Percentiles rank a stretch among this genome's conserved stretches.
These are phyloP conservation scores for Pholiota adiposa DNA, from an alignment of 1,284 basidiomycete genomes.

Conservation along the genomic window DNA sequence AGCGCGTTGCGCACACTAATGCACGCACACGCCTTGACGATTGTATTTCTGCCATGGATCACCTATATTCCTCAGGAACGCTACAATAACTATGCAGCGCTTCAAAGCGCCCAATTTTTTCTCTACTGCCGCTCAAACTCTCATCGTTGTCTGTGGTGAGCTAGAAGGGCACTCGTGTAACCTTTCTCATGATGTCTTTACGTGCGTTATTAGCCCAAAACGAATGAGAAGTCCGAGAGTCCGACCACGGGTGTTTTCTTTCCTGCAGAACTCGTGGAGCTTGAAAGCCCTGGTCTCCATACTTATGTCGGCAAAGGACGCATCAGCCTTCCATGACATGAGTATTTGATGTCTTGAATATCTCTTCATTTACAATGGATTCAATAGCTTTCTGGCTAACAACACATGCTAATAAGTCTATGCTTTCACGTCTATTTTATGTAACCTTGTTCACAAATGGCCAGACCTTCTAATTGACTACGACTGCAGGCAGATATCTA, in stretches of 20 bases:
- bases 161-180: conserved; percentile 21
- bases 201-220: conserved; percentile 17
- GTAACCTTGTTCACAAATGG: neutral
- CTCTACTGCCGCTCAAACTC: conserved; percentile 1
- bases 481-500: neutral
- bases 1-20: neutral
- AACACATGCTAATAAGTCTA: neutral
- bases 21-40: neutral
- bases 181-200: conserved; percentile 24
- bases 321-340: conserved; percentile 24
- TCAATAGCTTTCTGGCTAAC: neutral
- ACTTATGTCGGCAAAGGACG: conserved; percentile 17
- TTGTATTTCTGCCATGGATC: neutral
- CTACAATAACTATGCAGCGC: neutral
- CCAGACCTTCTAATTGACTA: neutral
- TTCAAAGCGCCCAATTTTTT: neutral
- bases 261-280: conserved; percentile 15
- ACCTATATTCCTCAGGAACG: neutral
- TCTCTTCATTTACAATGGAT: neutral
- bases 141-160: neutral
- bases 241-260: conserved; percentile 23
- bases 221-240: conserved; percentile 19
- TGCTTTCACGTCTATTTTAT: neutral
- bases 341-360: conserved; percentile 19
- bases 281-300: conserved; percentile 23